Conservation (phyloP, 2,329 filamentous ascomycete genomes). For the Talaromyces atroroseus region DNA sequence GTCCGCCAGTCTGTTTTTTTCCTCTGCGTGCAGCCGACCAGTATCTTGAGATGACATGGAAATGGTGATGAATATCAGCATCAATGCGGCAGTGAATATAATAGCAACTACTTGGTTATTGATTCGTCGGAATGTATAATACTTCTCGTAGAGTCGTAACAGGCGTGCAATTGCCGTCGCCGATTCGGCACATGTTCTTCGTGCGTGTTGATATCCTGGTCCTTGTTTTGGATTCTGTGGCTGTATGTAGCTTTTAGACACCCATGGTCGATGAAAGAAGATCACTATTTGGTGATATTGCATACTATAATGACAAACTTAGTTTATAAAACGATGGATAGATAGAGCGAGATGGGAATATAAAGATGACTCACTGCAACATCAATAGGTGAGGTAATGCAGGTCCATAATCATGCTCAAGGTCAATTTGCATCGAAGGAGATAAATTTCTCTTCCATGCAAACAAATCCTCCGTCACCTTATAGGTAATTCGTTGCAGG, state of each 20-base stretch:
- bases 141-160: constrained; percentile 36
- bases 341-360: background rate
- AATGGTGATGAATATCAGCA: constrained; percentile 35
- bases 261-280: constrained; percentile 41
- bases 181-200: constrained; percentile 40
- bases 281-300: constrained; percentile 43
- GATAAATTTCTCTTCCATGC: constrained; percentile 39
- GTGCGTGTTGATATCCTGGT: constrained; percentile 40
- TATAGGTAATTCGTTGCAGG: constrained; percentile 30
- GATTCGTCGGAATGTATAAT: constrained; percentile 40
- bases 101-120: constrained; percentile 43
- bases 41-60: constrained; percentile 26
- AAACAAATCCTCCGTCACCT: constrained; percentile 34
- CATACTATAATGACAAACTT: constrained; percentile 23
- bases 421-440: constrained; percentile 31
- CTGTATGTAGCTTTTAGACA: constrained; percentile 39
- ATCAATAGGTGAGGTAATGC: constrained; percentile 38
- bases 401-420: constrained; percentile 28
- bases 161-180: constrained; percentile 37
- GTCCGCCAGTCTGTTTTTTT: constrained; percentile 13
- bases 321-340: background rate
- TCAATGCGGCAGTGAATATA: constrained; percentile 40
- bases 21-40: constrained; percentile 16
- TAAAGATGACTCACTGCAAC: constrained; percentile 29
- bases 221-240: constrained; percentile 37